Percentiles rank a stretch among this genome's conserved stretches.
phyloP scores from a whole-genome alignment of 2,329 filamentous ascomycete genomes.

The Xylariales sp. region DNA sequence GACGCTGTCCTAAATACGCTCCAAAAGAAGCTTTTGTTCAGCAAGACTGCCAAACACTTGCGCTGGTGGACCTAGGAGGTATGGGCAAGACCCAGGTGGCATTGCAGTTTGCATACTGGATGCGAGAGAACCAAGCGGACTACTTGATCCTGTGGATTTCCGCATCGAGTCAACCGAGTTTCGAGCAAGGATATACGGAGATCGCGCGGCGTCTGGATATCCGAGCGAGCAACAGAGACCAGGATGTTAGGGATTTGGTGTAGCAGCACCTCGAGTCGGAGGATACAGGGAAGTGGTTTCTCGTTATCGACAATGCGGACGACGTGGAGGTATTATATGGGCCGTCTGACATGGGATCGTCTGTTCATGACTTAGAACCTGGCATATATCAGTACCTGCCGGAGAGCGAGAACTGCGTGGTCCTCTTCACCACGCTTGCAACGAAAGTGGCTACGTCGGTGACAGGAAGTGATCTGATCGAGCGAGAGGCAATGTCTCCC shows the following conservation, averaged over 20 bases:
- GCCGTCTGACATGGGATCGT: not conserved
- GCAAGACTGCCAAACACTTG: slow-evolving; percentile 14
- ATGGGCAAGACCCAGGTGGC: slow-evolving; percentile 36
- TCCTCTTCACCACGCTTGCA: slow-evolving; percentile 33
- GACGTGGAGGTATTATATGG: slow-evolving; percentile 25
- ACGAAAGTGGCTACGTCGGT: slow-evolving; percentile 23
- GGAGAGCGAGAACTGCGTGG: slow-evolving; percentile 19
- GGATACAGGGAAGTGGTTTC: slow-evolving; percentile 30
- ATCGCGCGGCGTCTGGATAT: slow-evolving; percentile 29
- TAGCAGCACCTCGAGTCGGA: slow-evolving; percentile 29
- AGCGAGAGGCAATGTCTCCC: slow-evolving; percentile 24
- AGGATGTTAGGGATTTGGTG: slow-evolving; percentile 58
- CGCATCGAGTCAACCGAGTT: slow-evolving; percentile 30
- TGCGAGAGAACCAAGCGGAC: slow-evolving; percentile 25
- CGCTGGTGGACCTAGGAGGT: slow-evolving; percentile 32
- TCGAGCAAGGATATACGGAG: slow-evolving; percentile 33
- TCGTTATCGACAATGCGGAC: slow-evolving; percentile 40
- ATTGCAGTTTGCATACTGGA: slow-evolving; percentile 34
- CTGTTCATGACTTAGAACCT: not conserved
- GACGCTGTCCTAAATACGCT: not conserved
- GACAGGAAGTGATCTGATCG: slow-evolving; percentile 19
- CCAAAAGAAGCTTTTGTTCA: not conserved
- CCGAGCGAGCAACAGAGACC: slow-evolving; percentile 40
- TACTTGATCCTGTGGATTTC: slow-evolving; percentile 41
- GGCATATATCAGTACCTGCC: slow-evolving; percentile 5